A percentile compares a stretch with the other conserved stretches of the same genome.
phyloP scores from a whole-genome alignment of 768 basidiomycete species.

The Boletus subcaerulescens region DNA sequence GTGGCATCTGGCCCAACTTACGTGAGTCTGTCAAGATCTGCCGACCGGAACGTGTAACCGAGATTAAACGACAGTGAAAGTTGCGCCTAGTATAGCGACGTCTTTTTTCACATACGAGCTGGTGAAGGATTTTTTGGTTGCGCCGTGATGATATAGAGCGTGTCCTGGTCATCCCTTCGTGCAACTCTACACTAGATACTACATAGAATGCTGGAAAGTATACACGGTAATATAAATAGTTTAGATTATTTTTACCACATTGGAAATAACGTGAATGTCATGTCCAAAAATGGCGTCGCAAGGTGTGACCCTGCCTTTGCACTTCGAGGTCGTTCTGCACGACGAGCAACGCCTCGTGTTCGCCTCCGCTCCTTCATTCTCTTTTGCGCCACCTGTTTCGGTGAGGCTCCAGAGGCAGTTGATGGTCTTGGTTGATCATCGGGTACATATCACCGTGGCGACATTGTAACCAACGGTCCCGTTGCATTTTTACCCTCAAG shows the following conservation, averaged over 20 bases:
- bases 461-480: constrained; percentile 1
- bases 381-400: not conserved
- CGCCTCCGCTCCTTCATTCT: constrained; percentile 13
- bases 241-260: not conserved
- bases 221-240: constrained; percentile 3
- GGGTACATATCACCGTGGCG: not conserved
- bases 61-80: constrained; percentile 58
- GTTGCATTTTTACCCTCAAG: constrained; percentile 8
- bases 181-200: not conserved
- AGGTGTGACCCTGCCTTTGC: constrained; percentile 3
- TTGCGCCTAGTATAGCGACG: constrained; percentile 87
- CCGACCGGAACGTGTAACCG: constrained; percentile 5
- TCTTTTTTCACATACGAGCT: constrained; percentile 84
- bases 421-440: constrained; percentile 30
- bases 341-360: constrained; percentile 15
- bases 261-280: constrained; percentile 8
- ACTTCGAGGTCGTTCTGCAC: constrained; percentile 15
- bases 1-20: constrained; percentile 86
- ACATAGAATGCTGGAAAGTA: not conserved
- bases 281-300: constrained; percentile 6
- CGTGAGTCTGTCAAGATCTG: constrained; percentile 45
- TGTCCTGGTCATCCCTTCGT: not conserved
- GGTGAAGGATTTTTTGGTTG: constrained; percentile 49
- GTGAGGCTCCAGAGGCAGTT: constrained; percentile 8
- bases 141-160: constrained; percentile 12